Base-by-base conservation (phyloP, 306 rosid genomes). In the Alnus glutinosa region DNA sequence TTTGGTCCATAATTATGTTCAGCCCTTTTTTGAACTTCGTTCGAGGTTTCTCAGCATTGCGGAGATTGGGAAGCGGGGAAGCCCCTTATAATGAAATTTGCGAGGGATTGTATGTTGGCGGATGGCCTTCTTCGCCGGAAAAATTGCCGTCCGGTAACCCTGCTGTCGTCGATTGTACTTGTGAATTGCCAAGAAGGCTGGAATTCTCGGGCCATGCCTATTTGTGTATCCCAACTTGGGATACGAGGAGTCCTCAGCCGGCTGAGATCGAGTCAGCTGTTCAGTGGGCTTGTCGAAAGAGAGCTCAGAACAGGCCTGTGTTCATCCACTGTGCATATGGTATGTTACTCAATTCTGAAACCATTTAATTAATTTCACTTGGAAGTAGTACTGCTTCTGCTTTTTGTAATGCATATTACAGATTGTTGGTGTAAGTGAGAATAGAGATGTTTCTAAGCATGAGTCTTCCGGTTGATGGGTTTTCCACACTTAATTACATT, bases 201-300 rank as follows among this genome's bases (percentile, higher is more conserved):
- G 90, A 83, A 9, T 76, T 89, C 64, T 81, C 85, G 0, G 91
- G 83, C 30, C 68, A 83, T 42, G 83, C 92, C 1, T 95, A 95
- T 76, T 72, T 78, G 36, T 95, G 97, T 15, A 32, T 95, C 54
- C 97, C 98, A 3, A 90, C 98, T 30, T 95, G 98, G 98, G 98
- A 95, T 66, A 91, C 98, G 0, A 85, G 98, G 62, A 78, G 96
- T 10, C 97, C 98, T 76, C 88, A 67, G 50, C 90, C 97, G 0
- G 78, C 79, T 39, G 92, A 83, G 46, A 95, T 92, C 15, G 98
- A 92, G 77, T 73, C 84, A 0, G 96, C 97, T 55, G 92, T 92
- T 37, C 89, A 89, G 77, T 95, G 98, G 98, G 95, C 96, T 72
- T 75, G 63, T 49, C 81, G 89, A 0, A 87, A 91, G 88, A 89